A percentile compares a stretch with the other conserved stretches of the same genome.
Conservation (phyloP, 352 stramenopile species). For the Globisporangium irregulare region DNA sequence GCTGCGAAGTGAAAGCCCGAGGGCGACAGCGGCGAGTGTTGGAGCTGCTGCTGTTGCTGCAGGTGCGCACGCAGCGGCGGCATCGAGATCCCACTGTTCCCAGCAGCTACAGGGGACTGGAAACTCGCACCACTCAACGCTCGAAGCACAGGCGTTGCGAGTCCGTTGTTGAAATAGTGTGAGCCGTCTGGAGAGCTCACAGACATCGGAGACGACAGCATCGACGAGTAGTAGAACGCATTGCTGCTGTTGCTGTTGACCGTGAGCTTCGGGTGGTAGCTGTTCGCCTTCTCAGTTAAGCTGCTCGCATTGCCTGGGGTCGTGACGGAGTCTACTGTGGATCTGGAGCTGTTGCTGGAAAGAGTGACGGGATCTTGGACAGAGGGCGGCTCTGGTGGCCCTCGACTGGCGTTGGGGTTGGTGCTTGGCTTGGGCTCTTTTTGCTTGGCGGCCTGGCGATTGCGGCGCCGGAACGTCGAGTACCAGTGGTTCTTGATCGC, state of each 20-base stretch:
- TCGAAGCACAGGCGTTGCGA: neutral
- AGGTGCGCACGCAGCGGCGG: neutral
- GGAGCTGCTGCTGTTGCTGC: slow-evolving; percentile 16
- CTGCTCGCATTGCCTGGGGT: neutral
- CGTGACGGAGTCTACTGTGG: neutral
- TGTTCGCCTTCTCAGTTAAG: slow-evolving; percentile 4
- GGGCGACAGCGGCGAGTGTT: neutral
- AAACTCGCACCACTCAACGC: neutral
- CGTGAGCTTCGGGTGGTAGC: slow-evolving; percentile 6
- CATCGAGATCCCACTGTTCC: neutral
- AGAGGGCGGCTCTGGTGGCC: neutral
- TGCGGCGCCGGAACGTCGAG: slow-evolving; percentile 63
- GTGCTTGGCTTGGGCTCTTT: slow-evolving; percentile 15
- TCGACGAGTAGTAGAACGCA: neutral
- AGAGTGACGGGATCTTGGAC: neutral
- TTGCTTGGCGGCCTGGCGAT: slow-evolving; percentile 55
- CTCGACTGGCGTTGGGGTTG: neutral
- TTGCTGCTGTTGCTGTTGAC: neutral
- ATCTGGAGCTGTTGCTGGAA: neutral
- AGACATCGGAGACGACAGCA: slow-evolving; percentile 32
- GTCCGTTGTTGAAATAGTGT: neutral
- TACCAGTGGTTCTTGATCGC: slow-evolving; percentile 89
- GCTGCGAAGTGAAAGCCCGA: neutral
- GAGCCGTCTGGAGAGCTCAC: slow-evolving; percentile 27
- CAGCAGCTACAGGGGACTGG: neutral